These are phyloP conservation scores for Calocybe gangraenosa DNA, from an alignment of 768 basidiomycete species.

Conservation along the genomic window DNA sequence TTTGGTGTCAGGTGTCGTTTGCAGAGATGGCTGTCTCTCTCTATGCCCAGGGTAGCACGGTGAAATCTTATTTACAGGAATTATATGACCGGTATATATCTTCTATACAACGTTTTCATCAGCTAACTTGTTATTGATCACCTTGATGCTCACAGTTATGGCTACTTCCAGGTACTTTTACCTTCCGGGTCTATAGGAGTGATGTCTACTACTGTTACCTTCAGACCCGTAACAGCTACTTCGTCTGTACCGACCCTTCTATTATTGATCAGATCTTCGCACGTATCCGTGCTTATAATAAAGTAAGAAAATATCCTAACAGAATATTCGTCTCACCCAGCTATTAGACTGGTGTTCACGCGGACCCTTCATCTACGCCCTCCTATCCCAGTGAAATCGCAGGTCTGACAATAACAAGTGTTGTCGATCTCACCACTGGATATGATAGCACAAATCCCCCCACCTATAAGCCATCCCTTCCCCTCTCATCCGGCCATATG, in stretches of 20 bases:
- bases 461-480: constrained; percentile 53
- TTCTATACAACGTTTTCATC: neutral
- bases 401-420: constrained; percentile 51
- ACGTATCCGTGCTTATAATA: constrained; percentile 52
- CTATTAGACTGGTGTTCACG: constrained; percentile 9
- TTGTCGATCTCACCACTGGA: constrained; percentile 74
- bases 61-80: constrained; percentile 53
- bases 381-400: constrained; percentile 62
- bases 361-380: constrained; percentile 20
- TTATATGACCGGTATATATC: constrained; percentile 52
- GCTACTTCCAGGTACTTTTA: constrained; percentile 62
- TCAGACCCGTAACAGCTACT: constrained; percentile 81
- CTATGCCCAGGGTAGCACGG: constrained; percentile 46
- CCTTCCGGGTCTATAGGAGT: neutral
- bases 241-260: constrained; percentile 64
- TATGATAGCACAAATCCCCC: constrained; percentile 78
- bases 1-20: constrained; percentile 50
- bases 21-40: constrained; percentile 61
- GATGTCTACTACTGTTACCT: neutral
- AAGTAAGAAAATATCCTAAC: constrained; percentile 23
- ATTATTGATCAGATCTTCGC: constrained; percentile 68
- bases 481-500: constrained; percentile 81
- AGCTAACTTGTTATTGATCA: neutral
- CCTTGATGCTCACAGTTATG: constrained; percentile 48
- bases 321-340: neutral